Evolutionary conservation across 768 basidiomycete species (phyloP), one percentile per base, ranked within the genome.

Genomic region (Kwoniella dejecticola): DNA sequence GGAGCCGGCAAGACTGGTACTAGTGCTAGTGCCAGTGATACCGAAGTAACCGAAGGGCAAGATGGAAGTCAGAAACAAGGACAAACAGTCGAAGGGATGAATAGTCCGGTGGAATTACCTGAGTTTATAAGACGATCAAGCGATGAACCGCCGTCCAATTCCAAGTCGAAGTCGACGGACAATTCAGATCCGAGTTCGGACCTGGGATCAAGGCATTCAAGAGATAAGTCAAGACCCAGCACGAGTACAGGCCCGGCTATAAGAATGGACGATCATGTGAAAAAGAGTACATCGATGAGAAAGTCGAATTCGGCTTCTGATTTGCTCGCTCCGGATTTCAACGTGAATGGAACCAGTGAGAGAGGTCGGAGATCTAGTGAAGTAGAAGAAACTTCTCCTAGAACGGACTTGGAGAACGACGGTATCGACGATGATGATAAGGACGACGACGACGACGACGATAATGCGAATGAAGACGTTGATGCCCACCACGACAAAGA

Each of bases 31-130:
- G 8, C 53, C n/a, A 33, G 31, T 3, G 56, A 47, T 38, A 21
- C 3, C 30, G 57, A 31, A 42, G 42, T 36, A 21, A 23, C 23
- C 27, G 56, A 46, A 7, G 24, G 41, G 3, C 38, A 52, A 31
- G n/a, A 24, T 8, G 10, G 41, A 24, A 15, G 49, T 5, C 2
- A 26, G 31, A 23, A 31, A 27, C 5, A n/a, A n/a, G n/a, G n/a
- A n/a, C n/a, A n/a, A n/a, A n/a, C n/a, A n/a, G n/a, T n/a, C n/a
- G n/a, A n/a, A n/a, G n/a, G 24, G 57, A 38, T 47, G 6, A 36
- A 36, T 36, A 63, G 61, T 49, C 68, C 64, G 8, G 64, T 57
- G 7, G 68, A 69, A 59, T 44, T 69, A 24, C 68, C 68, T n/a
- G 50, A 66, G 21, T 60, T 61, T 3, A 63, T 69, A 23, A 52